Percentiles rank a stretch among this genome's conserved stretches.
Conservation (phyloP, 1,284 basidiomycete genomes). For the Fomitopsis pinicola region DNA sequence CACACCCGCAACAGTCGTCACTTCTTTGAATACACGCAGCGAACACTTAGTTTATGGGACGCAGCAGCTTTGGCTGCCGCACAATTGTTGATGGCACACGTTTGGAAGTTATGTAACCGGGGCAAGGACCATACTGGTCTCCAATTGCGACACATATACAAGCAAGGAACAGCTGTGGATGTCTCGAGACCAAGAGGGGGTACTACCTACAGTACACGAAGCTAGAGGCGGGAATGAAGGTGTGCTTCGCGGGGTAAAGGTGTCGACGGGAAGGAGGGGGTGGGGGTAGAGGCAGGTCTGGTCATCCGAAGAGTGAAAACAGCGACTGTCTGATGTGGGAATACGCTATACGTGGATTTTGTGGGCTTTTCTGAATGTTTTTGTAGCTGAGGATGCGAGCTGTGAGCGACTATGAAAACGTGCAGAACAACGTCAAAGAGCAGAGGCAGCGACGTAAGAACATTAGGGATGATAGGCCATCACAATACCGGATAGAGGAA, state of each 20-base stretch:
- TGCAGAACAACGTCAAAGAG: conserved; percentile 22
- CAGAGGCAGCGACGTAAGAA: conserved; percentile 25
- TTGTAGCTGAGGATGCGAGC: conserved; percentile 28
- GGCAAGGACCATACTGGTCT: conserved; percentile 16
- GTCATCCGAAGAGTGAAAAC: conserved; percentile 18
- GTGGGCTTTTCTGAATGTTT: conserved; percentile 41
- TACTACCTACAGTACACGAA: conserved; percentile 24
- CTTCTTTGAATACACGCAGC: too few species aligned
- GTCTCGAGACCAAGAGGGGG: conserved; percentile 20
- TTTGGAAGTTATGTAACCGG: background rate
- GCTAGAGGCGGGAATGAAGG: conserved; percentile 12
- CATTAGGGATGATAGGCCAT: conserved; percentile 28
- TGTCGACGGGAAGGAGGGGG: conserved; percentile 8
- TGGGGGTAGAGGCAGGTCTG: conserved; percentile 16
- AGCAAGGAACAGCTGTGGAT: conserved; percentile 16
- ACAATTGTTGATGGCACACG: background rate
- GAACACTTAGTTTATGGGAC: too few species aligned
- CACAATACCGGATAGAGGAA: conserved; percentile 22
- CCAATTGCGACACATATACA: conserved; percentile 23
- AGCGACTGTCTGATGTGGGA: conserved; percentile 17
- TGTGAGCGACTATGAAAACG: conserved; percentile 16
- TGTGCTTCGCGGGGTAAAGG: conserved; percentile 12
- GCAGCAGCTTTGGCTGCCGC: too few species aligned
- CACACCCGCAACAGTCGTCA: too few species aligned
- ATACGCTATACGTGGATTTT: conserved; percentile 16